Conservation (phyloP, 495 filamentous ascomycete genomes). For the Hyaloscypha bicolor region DNA sequence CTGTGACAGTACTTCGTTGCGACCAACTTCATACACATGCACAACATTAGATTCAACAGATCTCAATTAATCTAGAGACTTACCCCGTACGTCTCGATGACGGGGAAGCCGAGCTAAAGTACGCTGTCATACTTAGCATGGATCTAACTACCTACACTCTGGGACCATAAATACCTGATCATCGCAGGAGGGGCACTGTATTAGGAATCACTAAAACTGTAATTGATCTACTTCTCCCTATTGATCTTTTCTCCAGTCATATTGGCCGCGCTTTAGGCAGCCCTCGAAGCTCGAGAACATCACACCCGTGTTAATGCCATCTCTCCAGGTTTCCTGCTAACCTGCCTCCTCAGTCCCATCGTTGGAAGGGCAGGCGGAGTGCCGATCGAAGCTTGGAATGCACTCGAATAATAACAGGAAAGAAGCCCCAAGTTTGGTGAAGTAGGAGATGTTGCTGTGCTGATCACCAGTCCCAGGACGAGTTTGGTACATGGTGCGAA, state of each 20-base stretch:
- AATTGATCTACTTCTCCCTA: no score
- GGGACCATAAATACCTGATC: not conserved
- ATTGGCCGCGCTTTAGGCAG: no score
- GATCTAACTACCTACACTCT: not conserved
- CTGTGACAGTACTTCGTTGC: no score
- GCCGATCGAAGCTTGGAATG: not conserved
- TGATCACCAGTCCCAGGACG: conserved; percentile 15
- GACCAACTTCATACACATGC: no score
- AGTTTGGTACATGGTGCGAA: conserved; percentile 21
- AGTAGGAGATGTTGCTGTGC: conserved; percentile 16
- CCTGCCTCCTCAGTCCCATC: not conserved
- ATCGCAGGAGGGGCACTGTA: not conserved
- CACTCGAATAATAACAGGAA: conserved; percentile 3
- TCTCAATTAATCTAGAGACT: no score
- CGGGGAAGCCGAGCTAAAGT: not conserved
- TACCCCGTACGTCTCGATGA: not conserved
- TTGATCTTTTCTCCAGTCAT: no score
- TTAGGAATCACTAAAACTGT: no score
- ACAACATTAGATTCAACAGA: no score
- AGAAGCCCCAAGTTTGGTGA: conserved; percentile 16
- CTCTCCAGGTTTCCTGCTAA: conserved; percentile 25
- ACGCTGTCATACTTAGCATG: not conserved
- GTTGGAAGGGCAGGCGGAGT: not conserved
- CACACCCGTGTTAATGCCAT: conserved; percentile 38
- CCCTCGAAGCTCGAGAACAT: no score